Evolutionary conservation across 768 basidiomycete species (phyloP).

Genomic region (Agrocybe pediades): DNA sequence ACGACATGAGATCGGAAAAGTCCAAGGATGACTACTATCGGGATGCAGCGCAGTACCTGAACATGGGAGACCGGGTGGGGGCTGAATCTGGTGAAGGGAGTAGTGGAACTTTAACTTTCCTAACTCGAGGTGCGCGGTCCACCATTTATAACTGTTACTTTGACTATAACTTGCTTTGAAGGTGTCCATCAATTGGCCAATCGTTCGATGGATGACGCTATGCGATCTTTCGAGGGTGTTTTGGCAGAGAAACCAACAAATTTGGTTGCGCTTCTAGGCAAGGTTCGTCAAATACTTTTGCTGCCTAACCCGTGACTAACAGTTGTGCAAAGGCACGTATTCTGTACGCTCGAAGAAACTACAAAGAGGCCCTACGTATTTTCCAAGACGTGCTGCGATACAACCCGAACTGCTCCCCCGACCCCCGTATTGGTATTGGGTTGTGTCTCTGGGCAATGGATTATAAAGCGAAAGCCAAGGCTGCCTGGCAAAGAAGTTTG

Average conservation of each 20-base stretch:
- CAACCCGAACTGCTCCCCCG: slow-evolving; percentile 80
- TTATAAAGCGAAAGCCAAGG: slow-evolving; percentile 77
- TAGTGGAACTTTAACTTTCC: slow-evolving; percentile 56
- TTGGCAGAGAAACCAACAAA: slow-evolving; percentile 82
- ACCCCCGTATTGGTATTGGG: slow-evolving; percentile 95
- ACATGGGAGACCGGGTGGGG: slow-evolving; percentile 55
- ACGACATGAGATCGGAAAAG: slow-evolving; percentile 57
- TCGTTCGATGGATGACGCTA: slow-evolving; percentile 79
- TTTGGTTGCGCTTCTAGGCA: slow-evolving; percentile 83
- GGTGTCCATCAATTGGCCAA: slow-evolving; percentile 84
- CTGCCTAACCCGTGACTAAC: neutral
- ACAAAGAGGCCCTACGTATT: slow-evolving; percentile 74
- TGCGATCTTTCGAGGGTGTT: slow-evolving; percentile 80
- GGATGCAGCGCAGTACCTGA: slow-evolving; percentile 71
- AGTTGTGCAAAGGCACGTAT: slow-evolving; percentile 66
- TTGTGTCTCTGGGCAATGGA: slow-evolving; percentile 92
- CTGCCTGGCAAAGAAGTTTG: slow-evolving; percentile 88
- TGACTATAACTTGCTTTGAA: slow-evolving; percentile 27
- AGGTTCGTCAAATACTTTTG: slow-evolving; percentile 43
- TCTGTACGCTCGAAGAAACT: slow-evolving; percentile 76
- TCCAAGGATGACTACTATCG: slow-evolving; percentile 69
- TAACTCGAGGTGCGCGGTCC: slow-evolving; percentile 59
- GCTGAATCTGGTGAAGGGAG: slow-evolving; percentile 62
- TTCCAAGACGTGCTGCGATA: slow-evolving; percentile 86
- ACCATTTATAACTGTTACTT: neutral